A percentile compares a stretch with the other conserved stretches of the same genome.
These are phyloP conservation scores for Leccinum sublutescens DNA, from an alignment of 768 basidiomycete species.

Conservation along the genomic window DNA sequence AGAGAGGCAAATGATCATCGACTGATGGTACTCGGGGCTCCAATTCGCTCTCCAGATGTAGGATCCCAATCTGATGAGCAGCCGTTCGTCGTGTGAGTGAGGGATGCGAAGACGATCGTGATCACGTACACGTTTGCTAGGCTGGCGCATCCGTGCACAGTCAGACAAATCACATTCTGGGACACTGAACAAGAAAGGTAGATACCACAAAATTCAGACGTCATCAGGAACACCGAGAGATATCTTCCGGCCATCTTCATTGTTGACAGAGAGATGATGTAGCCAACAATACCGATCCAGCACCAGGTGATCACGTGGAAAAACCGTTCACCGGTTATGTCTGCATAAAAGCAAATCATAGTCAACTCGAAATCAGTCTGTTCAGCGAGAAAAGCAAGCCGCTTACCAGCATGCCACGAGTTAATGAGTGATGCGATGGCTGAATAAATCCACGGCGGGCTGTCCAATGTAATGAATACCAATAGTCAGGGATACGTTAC, in stretches of 20 bases:
- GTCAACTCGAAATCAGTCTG: neutral
- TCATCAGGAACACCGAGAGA: constrained; percentile 63
- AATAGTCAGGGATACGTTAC: neutral
- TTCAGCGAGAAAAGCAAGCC: neutral
- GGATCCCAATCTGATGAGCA: too few relatives aligned
- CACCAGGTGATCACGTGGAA: constrained; percentile 57
- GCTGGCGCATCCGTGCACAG: neutral
- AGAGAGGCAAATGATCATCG: too few relatives aligned
- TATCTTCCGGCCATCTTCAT: constrained; percentile 52
- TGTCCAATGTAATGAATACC: constrained; percentile 19
- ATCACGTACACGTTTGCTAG: too few relatives aligned
- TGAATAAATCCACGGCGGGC: constrained; percentile 61
- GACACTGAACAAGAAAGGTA: neutral
- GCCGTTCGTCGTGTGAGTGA: too few relatives aligned
- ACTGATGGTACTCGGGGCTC: too few relatives aligned
- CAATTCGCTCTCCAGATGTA: too few relatives aligned
- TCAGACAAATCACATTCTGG: neutral
- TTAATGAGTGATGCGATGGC: constrained; percentile 44
- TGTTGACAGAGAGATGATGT: constrained; percentile 58
- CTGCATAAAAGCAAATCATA: constrained; percentile 31
- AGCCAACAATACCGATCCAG: constrained; percentile 62
- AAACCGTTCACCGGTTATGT: constrained; percentile 61
- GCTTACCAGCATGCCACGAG: constrained; percentile 36
- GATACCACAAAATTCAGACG: constrained; percentile 47
- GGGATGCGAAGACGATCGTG: too few relatives aligned